A percentile compares a stretch with the other conserved stretches of the same genome.
Conservation (phyloP, 108 stramenopile genomes). For the Schizochytrium sp. region DNA sequence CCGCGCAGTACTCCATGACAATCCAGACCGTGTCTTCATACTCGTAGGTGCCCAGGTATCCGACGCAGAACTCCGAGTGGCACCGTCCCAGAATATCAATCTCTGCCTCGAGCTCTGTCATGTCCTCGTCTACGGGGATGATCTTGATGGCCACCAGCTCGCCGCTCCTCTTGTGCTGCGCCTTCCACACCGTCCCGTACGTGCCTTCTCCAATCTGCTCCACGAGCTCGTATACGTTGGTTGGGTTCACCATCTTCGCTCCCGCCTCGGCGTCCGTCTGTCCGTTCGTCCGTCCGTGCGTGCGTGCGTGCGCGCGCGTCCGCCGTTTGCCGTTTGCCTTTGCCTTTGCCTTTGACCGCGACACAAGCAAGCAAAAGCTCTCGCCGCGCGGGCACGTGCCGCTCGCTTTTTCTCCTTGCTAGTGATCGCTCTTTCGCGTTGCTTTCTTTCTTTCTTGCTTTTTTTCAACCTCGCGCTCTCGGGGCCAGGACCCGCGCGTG, state of each 20-base stretch:
- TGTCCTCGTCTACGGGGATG: conserved; percentile 55
- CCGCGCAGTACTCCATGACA: conserved; percentile 84
- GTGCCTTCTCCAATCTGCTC: conserved; percentile 77
- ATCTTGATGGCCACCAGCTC: conserved; percentile 82
- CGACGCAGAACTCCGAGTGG: conserved; percentile 72
- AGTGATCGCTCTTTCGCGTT: too few relatives aligned
- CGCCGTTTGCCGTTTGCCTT: too few relatives aligned
- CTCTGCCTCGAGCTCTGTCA: conserved; percentile 75
- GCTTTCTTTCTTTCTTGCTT: too few relatives aligned
- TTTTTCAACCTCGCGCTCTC: too few relatives aligned
- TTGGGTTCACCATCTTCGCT: neutral
- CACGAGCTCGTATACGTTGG: conserved; percentile 31
- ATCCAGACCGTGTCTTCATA: conserved; percentile 43
- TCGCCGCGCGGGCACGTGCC: too few relatives aligned
- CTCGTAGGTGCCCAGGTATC: conserved; percentile 72
- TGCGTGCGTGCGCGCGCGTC: too few relatives aligned
- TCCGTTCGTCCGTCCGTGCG: too few relatives aligned
- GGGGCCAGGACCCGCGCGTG: too few relatives aligned
- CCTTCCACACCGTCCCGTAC: conserved; percentile 80
- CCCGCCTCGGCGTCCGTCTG: too few relatives aligned
- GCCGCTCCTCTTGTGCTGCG: conserved; percentile 57
- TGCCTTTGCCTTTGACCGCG: too few relatives aligned
- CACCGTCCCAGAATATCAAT: conserved; percentile 77
- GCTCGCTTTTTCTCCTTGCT: too few relatives aligned
- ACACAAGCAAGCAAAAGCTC: too few relatives aligned